Evolutionary conservation across 768 basidiomycete genomes (phyloP), one percentile per base, ranked within the genome.

Genomic region (Zangia roseola): DNA sequence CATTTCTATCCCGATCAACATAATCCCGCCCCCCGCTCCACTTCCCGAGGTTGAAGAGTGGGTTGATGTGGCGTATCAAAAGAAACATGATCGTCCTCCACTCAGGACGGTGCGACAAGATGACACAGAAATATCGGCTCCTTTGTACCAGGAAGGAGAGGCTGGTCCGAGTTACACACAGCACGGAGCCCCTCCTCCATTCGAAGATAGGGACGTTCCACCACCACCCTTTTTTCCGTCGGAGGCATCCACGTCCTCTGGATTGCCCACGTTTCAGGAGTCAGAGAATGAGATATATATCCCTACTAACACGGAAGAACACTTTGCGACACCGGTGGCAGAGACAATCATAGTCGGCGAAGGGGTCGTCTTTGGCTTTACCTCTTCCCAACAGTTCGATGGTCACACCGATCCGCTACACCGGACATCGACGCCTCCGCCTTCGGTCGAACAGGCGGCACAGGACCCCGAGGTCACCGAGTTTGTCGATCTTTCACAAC

Each of bases 31-130:
- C 2, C 77, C 84, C 14, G 88, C 91, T 0, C 85, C 85, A n/a
- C 78, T 89, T 19, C 88, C 87, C 6, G 83, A 91, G 62, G 81
- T 88, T 5, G 84, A 86, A n/a, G 77, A 74, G 46, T 79, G 80
- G 45, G 68, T 89, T 19, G 88, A 88, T 52, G 77, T 75, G 25
- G 88, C 86, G 7, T 93, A 93, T 66, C 83, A 81, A 58, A 93
- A 93, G 74, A 93, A 93, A 64, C 90, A 92, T 57, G 91, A 93
- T 58, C 78, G 79, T 3, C 91, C 91, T 7, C 91, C 91, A 2
- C 64, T 75, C 4, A 80, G 73, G 59, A 93, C 91, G 0, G 77
- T 82, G 31, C 74, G 91, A 44, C 69, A 77, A 31, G 88, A 89
- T 47, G 91, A 91, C 43, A 50, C 54, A 14, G 88, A 90, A 30